Evolutionary conservation across 2,329 filamentous ascomycete genomes (phyloP), one percentile per base, ranked within the genome.

Genomic region (Alternaria rosae): DNA sequence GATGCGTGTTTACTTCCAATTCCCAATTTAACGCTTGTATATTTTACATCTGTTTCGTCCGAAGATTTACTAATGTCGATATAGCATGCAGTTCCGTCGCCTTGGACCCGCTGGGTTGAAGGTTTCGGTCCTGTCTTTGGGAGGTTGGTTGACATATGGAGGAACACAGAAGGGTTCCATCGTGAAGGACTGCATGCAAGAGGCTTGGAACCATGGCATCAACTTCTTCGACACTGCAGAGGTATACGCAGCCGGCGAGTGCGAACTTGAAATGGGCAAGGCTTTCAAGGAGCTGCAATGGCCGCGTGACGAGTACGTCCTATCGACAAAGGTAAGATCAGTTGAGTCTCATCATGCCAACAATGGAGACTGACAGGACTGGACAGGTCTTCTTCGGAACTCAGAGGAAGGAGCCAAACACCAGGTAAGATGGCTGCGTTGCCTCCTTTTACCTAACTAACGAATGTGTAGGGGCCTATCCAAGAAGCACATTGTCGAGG

Each of bases 221-320:
- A 84, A 85, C 74, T 83, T 83, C 74, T 82, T 82, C 68, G 81
- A 84, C 62, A 84, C 83, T 10, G 83, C 83, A n/a, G 82, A 85
- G 72, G 72, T 78, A 32, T 89, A 89, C 70, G 81, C 84, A 64
- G 85, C 80, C 7, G 88, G 88, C 61, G 83, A 89, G 71, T 89
- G 86, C 23, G 88, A 91, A 75, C 80, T 87, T 48, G 86, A 88
- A 67, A 90, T 84, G 83, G 83, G 83, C 42, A 72, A 82, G 50
- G 81, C 81, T 54, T 78, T 84, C 59, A 83, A 83, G 72, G 80
- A 83, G 71, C 75, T 84, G 21, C 71, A 66, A 20, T 85, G 82
- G 82, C 82, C 82, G n/a, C 73, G 82, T 52, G 82, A 74, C 38
- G 71, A 73, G 47, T 72, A 69, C 45, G 72, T 74, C 21, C 48